These are phyloP conservation scores for Lunasporangiospora selenospora DNA, from an alignment of 192 early-diverging fungal species.

Conservation along the genomic window DNA sequence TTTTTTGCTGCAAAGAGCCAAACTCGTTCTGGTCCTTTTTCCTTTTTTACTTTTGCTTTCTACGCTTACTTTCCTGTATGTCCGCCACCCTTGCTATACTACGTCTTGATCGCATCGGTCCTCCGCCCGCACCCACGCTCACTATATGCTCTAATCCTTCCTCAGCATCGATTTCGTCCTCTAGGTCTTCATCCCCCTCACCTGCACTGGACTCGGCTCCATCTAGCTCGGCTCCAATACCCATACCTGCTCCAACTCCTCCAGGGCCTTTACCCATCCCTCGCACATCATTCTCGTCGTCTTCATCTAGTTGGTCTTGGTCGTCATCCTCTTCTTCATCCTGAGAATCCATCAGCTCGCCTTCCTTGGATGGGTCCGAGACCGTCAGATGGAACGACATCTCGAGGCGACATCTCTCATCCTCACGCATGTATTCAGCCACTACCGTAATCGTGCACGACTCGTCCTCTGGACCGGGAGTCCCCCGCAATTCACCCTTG, in stretches of 20 bases:
- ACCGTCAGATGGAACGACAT: conserved; percentile 51
- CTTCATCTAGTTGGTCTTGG: conserved; percentile 10
- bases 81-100: too few relatives aligned
- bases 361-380: conserved; percentile 44
- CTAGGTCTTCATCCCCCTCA: conserved; percentile 12
- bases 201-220: conserved; percentile 16
- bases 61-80: too few relatives aligned
- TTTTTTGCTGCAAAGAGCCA: too few relatives aligned
- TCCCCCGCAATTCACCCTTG: conserved; percentile 70
- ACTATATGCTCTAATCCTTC: not conserved
- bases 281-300: not conserved
- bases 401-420: conserved; percentile 49
- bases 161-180: not conserved
- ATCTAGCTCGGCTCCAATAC: conserved; percentile 11
- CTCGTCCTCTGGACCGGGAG: conserved; percentile 61
- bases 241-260: not conserved
- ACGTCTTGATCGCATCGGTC: not conserved
- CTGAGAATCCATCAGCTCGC: conserved; percentile 35
- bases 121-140: not conserved
- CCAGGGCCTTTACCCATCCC: not conserved
- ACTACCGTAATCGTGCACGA: conserved; percentile 67
- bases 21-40: not conserved
- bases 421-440: conserved; percentile 71
- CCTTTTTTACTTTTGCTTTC: not conserved
- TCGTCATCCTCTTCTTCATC: conserved; percentile 2